These are phyloP conservation scores for cucumber (Cucumis sativus) DNA, from an alignment of 306 rosid species.

Conservation along the genomic window DNA sequence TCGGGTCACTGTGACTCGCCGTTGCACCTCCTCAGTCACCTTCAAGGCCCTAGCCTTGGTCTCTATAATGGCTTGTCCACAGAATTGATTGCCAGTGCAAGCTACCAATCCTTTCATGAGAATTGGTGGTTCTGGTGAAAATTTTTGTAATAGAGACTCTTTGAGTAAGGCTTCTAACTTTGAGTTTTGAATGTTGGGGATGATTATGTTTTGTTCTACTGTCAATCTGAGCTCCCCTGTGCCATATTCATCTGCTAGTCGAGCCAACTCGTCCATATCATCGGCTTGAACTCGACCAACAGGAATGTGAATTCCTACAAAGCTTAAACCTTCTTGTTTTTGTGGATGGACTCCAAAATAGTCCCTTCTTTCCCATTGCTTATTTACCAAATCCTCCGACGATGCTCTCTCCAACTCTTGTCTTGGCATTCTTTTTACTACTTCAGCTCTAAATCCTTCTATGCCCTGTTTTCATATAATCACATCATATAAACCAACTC, in stretches of 20 bases:
- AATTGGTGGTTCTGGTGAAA: conserved; percentile 63
- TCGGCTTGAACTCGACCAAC: conserved; percentile 89
- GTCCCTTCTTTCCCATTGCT: conserved; percentile 85
- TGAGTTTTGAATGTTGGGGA: conserved; percentile 58
- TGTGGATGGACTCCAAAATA: conserved; percentile 76
- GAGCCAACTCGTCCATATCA: conserved; percentile 81
- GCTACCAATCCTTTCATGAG: conserved; percentile 85
- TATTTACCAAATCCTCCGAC: conserved; percentile 43
- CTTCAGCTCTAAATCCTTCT: conserved; percentile 85
- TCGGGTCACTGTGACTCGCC: conserved; percentile 45
- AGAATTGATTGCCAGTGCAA: conserved; percentile 88
- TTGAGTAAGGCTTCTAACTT: conserved; percentile 42
- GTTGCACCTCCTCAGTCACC: conserved; percentile 75
- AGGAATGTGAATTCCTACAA: conserved; percentile 75
- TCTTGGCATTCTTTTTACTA: conserved; percentile 72
- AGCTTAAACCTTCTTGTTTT: conserved; percentile 68
- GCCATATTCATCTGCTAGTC: conserved; percentile 60
- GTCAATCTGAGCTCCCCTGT: conserved; percentile 73
- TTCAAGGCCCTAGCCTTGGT: conserved; percentile 81
- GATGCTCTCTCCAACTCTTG: conserved; percentile 58
- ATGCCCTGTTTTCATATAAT: conserved; percentile 38
- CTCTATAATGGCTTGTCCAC: conserved; percentile 93
- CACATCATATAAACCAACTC: not conserved
- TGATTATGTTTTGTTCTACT: conserved; percentile 82
- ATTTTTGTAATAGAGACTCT: conserved; percentile 47